Evolutionary conservation across 2,329 filamentous ascomycete species (phyloP).

Genomic region (Hansfordia pulvinata): DNA sequence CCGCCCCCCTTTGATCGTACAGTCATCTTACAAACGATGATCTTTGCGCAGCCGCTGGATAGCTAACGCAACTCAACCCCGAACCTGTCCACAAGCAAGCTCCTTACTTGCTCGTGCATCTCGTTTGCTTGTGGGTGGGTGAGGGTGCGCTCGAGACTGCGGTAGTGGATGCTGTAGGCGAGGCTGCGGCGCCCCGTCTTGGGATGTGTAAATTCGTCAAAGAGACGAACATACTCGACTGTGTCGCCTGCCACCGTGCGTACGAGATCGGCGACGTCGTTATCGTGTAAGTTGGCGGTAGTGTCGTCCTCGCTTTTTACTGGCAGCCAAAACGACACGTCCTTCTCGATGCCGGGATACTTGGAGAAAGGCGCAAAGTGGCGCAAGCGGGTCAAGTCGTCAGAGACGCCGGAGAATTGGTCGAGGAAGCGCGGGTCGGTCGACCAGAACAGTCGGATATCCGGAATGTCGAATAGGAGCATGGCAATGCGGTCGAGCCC

Average conservation of each 20-base stretch:
- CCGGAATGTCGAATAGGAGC: conserved; percentile 90
- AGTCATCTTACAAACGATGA: too few relatives aligned
- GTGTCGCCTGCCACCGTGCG: conserved; percentile 68
- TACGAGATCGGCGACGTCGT: conserved; percentile 94
- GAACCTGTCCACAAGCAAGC: too few relatives aligned
- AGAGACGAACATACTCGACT: conserved; percentile 75
- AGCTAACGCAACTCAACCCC: too few relatives aligned
- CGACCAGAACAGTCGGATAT: conserved; percentile 96
- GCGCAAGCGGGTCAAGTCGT: conserved; percentile 30
- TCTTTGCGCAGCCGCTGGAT: too few relatives aligned
- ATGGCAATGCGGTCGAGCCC: conserved; percentile 93
- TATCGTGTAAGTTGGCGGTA: conserved; percentile 72
- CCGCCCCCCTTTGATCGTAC: too few relatives aligned
- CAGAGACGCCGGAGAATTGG: conserved; percentile 60
- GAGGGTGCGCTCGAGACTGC: conserved; percentile 80
- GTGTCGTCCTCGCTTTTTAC: too few relatives aligned
- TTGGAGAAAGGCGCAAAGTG: conserved; percentile 83
- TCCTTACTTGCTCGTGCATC: too few relatives aligned
- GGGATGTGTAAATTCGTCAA: conserved; percentile 81
- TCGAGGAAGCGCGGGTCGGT: conserved; percentile 69
- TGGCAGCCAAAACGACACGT: conserved; percentile 86
- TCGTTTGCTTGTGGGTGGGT: conserved; percentile 70
- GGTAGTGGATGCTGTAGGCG: conserved; percentile 89
- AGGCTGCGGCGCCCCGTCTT: conserved; percentile 71
- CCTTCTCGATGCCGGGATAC: conserved; percentile 77